phyloP scores from a whole-genome alignment of 1,284 basidiomycete genomes.

The Violaceomyces palustris region DNA sequence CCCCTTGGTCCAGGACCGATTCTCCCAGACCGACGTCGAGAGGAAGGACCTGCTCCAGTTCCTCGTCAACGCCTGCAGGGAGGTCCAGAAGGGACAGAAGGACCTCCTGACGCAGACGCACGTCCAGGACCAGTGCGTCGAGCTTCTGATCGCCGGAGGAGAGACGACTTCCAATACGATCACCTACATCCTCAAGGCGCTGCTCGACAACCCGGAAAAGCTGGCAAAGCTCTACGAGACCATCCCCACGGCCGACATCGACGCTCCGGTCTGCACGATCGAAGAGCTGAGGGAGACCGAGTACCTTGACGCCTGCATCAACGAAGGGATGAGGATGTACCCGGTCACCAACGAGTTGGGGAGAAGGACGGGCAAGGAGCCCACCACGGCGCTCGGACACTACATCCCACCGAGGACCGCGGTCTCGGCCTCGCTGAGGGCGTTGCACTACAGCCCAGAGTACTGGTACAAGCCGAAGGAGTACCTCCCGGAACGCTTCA shows the following conservation, averaged over 20 bases:
- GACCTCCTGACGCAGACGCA: slow-evolving; percentile 1
- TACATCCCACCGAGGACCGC: slow-evolving; percentile 6
- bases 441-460: slow-evolving; percentile 1
- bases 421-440: slow-evolving; percentile 3
- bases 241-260: background rate
- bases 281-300: slow-evolving; percentile 1
- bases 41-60: slow-evolving; percentile 6
- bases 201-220: slow-evolving; percentile 4
- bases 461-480: slow-evolving; percentile 5
- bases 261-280: background rate
- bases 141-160: slow-evolving; percentile 7
- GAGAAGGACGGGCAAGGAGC: slow-evolving; percentile 1
- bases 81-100: slow-evolving; percentile 6
- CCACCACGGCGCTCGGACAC: slow-evolving; percentile 2
- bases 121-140: slow-evolving; percentile 5
- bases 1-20: slow-evolving; percentile 2
- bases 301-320: slow-evolving; percentile 7
- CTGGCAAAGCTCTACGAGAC: slow-evolving; percentile 5
- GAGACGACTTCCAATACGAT: slow-evolving; percentile 6
- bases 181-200: slow-evolving; percentile 6
- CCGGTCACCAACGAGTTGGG: slow-evolving; percentile 4
- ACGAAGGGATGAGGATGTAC: slow-evolving; percentile 8
- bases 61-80: slow-evolving; percentile 4
- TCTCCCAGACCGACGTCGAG: slow-evolving; percentile 2
- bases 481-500: slow-evolving; percentile 5